Evolutionary conservation across 768 basidiomycete species (phyloP), one percentile per base, ranked within the genome.

Genomic region (Auriscalpium vulgare): DNA sequence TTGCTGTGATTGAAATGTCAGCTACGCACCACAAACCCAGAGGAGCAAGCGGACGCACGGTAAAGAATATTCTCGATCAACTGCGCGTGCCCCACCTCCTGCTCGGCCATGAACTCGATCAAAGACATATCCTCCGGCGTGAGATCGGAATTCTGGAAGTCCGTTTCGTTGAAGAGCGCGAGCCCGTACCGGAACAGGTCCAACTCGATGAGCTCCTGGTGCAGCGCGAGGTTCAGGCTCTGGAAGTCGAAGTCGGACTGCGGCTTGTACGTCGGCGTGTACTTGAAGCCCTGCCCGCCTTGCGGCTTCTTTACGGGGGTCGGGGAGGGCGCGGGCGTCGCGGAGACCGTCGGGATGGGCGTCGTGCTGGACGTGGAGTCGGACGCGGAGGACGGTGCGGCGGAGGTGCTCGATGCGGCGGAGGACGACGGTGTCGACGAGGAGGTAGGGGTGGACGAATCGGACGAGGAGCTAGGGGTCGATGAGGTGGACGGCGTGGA

Each of bases 161-260:
- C 82, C 29, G 75, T 69, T 0, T 57, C 71, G 3, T 77, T 76
- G 71, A 88, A 87, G 45, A 65, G 61, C 13, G 74, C 74, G 9
- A 84, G 74, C 23, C 78, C 83, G 56, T 78, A 71, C 62, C 82
- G 72, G 74, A 84, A 84, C 9, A 83, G 68, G 58, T 83, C 80
- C 59, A 78, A 72, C 63, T 85, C 83, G 58, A 86, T 80, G 64
- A 73, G 78, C 67, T 84, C 82, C 70, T 84, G 83, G 64, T 83
- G 78, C n/a, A 85, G 66, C 0, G 72, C 83, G 43, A 85, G 69
- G 59, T 79, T 76, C 76, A 83, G 62, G 10, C 78, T 79, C 63
- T 80, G 77, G 64, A 75, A 78, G 67, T 81, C 80, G 59, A 80
- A 75, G 55, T 75, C 70, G 43, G 69, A 71, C 61, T 71, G 53